phyloP scores from a whole-genome alignment of 495 filamentous ascomycete genomes.

The Xylaria scruposa region DNA sequence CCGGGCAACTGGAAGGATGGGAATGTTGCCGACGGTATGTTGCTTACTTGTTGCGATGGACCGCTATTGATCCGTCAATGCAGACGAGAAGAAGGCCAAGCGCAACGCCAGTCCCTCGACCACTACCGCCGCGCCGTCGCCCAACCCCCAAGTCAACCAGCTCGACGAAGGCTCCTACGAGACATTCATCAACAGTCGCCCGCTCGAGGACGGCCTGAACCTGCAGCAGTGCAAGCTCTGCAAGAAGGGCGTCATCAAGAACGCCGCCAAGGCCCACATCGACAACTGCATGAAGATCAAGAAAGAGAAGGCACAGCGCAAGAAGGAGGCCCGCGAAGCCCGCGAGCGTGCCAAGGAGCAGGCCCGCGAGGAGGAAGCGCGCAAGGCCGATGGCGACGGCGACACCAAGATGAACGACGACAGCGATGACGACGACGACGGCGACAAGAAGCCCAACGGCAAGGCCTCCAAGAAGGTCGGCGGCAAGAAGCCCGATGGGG shows the following conservation, averaged over 20 bases:
- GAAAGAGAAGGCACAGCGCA: slow-evolving; percentile 74
- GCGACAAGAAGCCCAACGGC: slow-evolving; percentile 48
- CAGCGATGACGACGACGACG: slow-evolving; percentile 81
- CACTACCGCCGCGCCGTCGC: slow-evolving; percentile 49
- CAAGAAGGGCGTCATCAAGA: slow-evolving; percentile 73
- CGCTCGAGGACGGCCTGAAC: slow-evolving; percentile 71
- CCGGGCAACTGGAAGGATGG: slow-evolving; percentile 63
- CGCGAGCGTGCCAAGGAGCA: slow-evolving; percentile 69
- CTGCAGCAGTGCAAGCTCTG: slow-evolving; percentile 81
- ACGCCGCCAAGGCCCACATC: slow-evolving; percentile 68
- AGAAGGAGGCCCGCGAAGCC: slow-evolving; percentile 80
- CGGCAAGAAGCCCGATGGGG: slow-evolving; percentile 68
- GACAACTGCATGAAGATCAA: slow-evolving; percentile 75
- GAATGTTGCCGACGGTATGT: slow-evolving; percentile 61
- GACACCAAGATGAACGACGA: slow-evolving; percentile 77
- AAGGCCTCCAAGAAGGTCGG: slow-evolving; percentile 78
- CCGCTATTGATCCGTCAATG: no score
- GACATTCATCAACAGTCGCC: slow-evolving; percentile 75
- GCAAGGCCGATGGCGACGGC: slow-evolving; percentile 59
- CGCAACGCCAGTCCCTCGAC: slow-evolving; percentile 51
- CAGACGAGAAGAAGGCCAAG: slow-evolving; percentile 56
- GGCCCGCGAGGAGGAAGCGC: slow-evolving; percentile 61
- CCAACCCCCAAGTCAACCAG: slow-evolving; percentile 69
- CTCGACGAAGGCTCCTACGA: slow-evolving; percentile 71
- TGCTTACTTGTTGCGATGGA: background rate